A percentile compares a stretch with the other conserved stretches of the same genome.
Evolutionary conservation across 2,329 filamentous ascomycete genomes (phyloP).

Genomic region (Aspergillus nomiae): DNA sequence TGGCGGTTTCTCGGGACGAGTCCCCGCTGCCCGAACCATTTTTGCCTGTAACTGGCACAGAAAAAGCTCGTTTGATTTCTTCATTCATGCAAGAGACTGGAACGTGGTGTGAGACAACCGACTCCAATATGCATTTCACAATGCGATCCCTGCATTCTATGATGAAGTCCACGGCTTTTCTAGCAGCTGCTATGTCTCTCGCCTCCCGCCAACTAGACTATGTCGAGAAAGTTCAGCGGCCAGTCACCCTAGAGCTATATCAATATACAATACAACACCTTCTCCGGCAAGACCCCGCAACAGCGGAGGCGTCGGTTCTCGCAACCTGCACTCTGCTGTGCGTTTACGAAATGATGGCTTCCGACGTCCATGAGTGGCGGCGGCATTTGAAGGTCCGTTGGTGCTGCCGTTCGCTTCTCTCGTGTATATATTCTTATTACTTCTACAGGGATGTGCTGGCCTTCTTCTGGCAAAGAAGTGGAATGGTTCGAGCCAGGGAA

Average conservation of each 20-base stretch:
- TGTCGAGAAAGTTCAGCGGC: background rate
- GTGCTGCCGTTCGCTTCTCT: background rate
- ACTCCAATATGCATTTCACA: background rate
- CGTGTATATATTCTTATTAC: background rate
- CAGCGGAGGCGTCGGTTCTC: slow-evolving; percentile 9
- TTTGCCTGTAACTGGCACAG: background rate
- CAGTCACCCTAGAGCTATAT: background rate
- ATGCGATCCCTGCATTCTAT: background rate
- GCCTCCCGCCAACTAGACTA: background rate
- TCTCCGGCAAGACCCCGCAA: background rate
- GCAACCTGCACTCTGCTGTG: slow-evolving; percentile 20
- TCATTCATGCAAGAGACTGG: background rate
- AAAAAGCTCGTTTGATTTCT: background rate
- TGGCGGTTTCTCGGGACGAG: background rate
- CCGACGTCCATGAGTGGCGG: slow-evolving; percentile 16
- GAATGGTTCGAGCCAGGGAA: slow-evolving; percentile 17
- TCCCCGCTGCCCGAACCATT: background rate
- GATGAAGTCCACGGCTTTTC: background rate
- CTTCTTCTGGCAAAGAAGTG: slow-evolving; percentile 13
- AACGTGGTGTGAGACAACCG: background rate
- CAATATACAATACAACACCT: background rate
- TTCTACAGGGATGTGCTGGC: slow-evolving; percentile 14
- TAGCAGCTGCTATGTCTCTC: background rate
- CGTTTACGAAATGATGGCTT: slow-evolving; percentile 23
- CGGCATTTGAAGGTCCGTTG: slow-evolving; percentile 16